Evolutionary conservation across 257 asterid species (phyloP), one percentile per base, ranked within the genome.

Genomic region (Nicotiana attenuata): DNA sequence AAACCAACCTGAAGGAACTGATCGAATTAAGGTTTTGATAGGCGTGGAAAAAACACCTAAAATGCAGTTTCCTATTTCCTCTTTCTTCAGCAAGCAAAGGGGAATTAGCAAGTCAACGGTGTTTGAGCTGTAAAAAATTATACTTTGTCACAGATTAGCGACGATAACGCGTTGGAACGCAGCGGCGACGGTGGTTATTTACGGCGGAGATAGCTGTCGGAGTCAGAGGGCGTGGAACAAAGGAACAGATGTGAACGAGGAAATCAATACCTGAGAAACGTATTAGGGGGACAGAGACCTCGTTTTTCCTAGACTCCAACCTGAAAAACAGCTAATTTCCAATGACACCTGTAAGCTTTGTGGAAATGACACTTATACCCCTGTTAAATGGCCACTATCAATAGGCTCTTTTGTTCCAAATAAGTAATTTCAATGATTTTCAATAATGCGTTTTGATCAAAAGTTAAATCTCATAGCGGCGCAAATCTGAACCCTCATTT

Each of bases 271-370:
- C 68, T 63, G 68, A 63, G 24, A 22, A 73, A 75, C 80, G 80
- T 26, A 61, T 26, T 50, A 14, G 64, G 80, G 60, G 45, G 45
- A 75, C 80, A 75, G 31, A 31, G 4, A 50, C 61, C 57, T 50
- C 79, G 79, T 75, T 75, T 41, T 71, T 71, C 78, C 16, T 22
- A 71, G 28, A 22, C 24, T 45, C 9, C 14, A 73, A 73, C 78
- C 61, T 73, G 78, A 24, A 75, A 47, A 75, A 75, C 79, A 75
- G 63, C 79, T 73, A 75, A 50, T 75, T 50, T 6, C 63, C 63
- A 75, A 50, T 50, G 61, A 75, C 79, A 75, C 16, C 61, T 75
- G 41, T 73, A 45, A 26, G 0, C 11, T 73, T 73, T 3, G 0
- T 0, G 0, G 0, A 45, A 50, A 47, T 75, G 79, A 50, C 63